A percentile compares a stretch with the other conserved stretches of the same genome.
These are phyloP conservation scores for Verticillium nubilum DNA, from an alignment of 2,329 filamentous ascomycete species.

Conservation along the genomic window DNA sequence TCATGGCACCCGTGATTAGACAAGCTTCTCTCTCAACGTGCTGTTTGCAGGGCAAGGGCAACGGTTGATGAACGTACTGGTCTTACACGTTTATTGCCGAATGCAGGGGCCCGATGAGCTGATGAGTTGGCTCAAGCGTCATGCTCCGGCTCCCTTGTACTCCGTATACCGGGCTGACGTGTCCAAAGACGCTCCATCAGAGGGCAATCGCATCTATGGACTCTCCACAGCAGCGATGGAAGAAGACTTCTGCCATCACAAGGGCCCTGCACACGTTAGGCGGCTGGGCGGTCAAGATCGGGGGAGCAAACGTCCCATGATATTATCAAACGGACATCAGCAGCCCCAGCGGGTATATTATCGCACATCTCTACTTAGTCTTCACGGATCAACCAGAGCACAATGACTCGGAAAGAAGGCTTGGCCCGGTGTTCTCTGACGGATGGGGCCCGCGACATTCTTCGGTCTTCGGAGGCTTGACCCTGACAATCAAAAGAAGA, in stretches of 20 bases:
- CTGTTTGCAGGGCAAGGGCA: not conserved
- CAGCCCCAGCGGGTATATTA: not conserved
- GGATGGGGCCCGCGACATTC: not conserved
- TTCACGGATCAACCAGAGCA: not conserved
- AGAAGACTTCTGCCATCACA: too few relatives aligned
- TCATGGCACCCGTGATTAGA: too few relatives aligned
- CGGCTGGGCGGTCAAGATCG: not conserved
- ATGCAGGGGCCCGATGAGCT: not conserved
- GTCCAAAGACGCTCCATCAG: too few relatives aligned
- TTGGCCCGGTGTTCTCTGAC: not conserved
- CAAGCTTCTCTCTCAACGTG: not conserved
- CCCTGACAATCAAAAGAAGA: not conserved
- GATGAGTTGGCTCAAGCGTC: not conserved
- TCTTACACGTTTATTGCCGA: not conserved
- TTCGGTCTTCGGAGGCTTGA: not conserved
- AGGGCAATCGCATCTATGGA: too few relatives aligned
- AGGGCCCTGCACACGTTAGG: not conserved
- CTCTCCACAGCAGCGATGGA: too few relatives aligned
- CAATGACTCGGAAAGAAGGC: not conserved
- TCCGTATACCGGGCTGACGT: not conserved
- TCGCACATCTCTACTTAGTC: not conserved
- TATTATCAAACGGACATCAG: not conserved
- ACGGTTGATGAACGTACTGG: not conserved
- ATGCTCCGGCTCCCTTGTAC: not conserved
- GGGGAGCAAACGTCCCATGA: not conserved